Conservation (phyloP, 2,329 filamentous ascomycete genomes). For the Calycina herbarum region DNA sequence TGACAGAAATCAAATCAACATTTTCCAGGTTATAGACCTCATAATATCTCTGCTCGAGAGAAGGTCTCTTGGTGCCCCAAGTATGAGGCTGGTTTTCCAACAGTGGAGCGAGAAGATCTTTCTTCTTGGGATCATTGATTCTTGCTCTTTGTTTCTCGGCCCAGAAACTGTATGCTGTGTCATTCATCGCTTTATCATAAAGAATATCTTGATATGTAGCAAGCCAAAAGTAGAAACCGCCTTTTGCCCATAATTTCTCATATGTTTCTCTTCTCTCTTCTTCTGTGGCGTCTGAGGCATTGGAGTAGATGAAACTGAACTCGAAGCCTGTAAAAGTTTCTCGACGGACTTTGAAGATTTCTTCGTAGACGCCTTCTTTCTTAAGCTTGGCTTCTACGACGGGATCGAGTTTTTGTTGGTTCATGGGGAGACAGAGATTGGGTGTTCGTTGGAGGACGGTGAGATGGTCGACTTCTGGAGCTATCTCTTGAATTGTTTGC, state of each 20-base stretch:
- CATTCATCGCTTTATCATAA: constrained; percentile 45
- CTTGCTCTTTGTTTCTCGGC: constrained; percentile 44
- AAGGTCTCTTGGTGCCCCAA: constrained; percentile 48
- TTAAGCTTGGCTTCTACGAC: constrained; percentile 46
- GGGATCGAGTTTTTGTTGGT: constrained; percentile 45
- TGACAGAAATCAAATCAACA: constrained; percentile 48
- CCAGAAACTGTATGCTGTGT: constrained; percentile 51
- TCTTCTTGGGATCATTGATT: constrained; percentile 46
- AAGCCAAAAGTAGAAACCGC: constrained; percentile 50
- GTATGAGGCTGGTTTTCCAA: constrained; percentile 43
- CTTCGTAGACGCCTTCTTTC: constrained; percentile 39
- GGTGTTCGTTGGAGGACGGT: constrained; percentile 59
- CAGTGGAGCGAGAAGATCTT: constrained; percentile 48
- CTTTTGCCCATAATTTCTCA: constrained; percentile 46
- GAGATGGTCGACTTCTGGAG: constrained; percentile 41
- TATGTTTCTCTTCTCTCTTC: constrained; percentile 47
- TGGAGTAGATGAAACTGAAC: constrained; percentile 48
- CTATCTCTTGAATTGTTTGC: constrained; percentile 31
- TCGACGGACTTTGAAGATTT: constrained; percentile 46
- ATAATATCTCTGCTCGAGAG: constrained; percentile 50
- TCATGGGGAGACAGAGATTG: constrained; percentile 59
- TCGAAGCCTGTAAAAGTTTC: constrained; percentile 52
- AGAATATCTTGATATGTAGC: constrained; percentile 48
- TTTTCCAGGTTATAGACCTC: constrained; percentile 48
- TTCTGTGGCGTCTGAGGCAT: constrained; percentile 44